Conservation (phyloP, 1,284 basidiomycete species). For the Kalmanozyma brasiliensis region DNA sequence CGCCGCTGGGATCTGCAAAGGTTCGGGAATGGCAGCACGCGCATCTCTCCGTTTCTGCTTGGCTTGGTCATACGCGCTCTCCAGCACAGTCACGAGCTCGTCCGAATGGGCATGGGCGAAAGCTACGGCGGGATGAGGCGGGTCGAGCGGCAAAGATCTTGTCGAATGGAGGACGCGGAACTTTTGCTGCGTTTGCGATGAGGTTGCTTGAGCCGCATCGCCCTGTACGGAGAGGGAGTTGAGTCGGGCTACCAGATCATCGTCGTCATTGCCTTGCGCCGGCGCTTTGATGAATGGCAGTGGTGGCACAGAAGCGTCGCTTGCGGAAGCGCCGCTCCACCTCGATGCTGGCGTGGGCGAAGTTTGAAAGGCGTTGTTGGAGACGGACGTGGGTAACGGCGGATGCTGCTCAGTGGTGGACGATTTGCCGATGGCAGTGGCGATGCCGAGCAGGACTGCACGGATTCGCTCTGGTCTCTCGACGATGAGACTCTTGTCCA, state of each 20-base stretch:
- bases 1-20: neutral
- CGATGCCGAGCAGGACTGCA: conserved; percentile 60
- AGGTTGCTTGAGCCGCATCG: neutral
- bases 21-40: neutral
- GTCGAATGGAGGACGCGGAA: conserved; percentile 42
- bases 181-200: conserved; percentile 12
- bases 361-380: conserved; percentile 2
- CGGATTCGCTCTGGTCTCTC: conserved; percentile 65
- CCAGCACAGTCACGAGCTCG: conserved; percentile 36
- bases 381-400: conserved; percentile 6
- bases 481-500: conserved; percentile 63
- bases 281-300: neutral
- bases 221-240: conserved; percentile 38
- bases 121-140: conserved; percentile 49
- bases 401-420: conserved; percentile 9
- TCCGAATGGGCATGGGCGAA: conserved; percentile 46
- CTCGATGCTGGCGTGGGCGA: neutral
- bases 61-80: conserved; percentile 38
- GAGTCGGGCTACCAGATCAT: conserved; percentile 47
- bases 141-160: conserved; percentile 44
- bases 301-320: neutral
- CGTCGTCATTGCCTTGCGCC: conserved; percentile 6
- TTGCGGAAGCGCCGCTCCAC: neutral
- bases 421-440: conserved; percentile 46
- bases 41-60: conserved; percentile 28